These are phyloP conservation scores for Babjeviella inositovora DNA, from an alignment of 805 yeast species.

Conservation along the genomic window DNA sequence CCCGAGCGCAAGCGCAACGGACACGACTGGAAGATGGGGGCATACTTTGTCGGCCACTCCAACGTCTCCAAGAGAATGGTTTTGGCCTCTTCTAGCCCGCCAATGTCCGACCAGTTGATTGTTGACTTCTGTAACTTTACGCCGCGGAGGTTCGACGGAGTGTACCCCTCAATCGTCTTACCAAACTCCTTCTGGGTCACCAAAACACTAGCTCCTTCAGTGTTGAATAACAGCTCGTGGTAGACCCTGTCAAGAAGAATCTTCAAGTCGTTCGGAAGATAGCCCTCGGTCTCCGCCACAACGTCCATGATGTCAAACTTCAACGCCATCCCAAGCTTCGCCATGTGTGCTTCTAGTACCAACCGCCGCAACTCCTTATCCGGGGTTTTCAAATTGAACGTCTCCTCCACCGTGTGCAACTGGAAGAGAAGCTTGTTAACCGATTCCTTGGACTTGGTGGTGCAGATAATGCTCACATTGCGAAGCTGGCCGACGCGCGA, in stretches of 20 bases:
- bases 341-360: constrained; percentile 26
- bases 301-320: constrained; percentile 22
- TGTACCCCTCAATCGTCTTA: constrained; percentile 46
- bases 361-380: constrained; percentile 39
- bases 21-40: constrained; percentile 83
- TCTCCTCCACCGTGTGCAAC: constrained; percentile 57
- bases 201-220: constrained; percentile 1
- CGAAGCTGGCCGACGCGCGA: constrained; percentile 26
- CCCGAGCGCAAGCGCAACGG: constrained; percentile 86
- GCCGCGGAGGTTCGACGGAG: constrained; percentile 74
- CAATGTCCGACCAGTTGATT: constrained; percentile 75
- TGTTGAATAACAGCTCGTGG: constrained; percentile 24
- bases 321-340: constrained; percentile 8
- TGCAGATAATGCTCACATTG: constrained; percentile 39
- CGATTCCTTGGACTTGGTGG: constrained; percentile 49
- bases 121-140: constrained; percentile 71
- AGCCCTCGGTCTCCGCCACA: constrained; percentile 72
- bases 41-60: constrained; percentile 95
- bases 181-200: constrained; percentile 24
- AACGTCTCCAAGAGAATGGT: constrained; percentile 66
- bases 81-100: constrained; percentile 73
- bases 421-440: constrained; percentile 45
- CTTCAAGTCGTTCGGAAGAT: constrained; percentile 68
- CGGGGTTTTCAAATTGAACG: constrained; percentile 49
- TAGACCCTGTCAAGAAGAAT: constrained; percentile 54